These are phyloP conservation scores for Lablab purpureus DNA, from an alignment of 306 rosid species.

Conservation along the genomic window DNA sequence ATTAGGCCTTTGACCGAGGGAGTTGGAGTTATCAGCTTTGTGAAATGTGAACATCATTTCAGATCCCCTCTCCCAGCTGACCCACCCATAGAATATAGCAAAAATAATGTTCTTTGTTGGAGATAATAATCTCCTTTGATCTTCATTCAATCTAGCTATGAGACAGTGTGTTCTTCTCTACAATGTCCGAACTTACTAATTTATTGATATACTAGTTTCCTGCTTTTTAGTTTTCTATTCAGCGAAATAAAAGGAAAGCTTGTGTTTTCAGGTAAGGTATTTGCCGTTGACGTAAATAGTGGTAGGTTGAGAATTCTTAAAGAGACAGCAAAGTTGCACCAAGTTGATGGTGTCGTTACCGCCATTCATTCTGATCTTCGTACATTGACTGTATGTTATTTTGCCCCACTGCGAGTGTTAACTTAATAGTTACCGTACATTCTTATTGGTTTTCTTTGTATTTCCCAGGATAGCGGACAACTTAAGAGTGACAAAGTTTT, in stretches of 20 bases:
- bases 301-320: slow-evolving; percentile 87
- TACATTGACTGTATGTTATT: slow-evolving; percentile 60
- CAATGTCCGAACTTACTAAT: slow-evolving; percentile 26
- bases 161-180: background rate
- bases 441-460: slow-evolving; percentile 28
- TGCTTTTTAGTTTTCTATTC: background rate
- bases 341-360: slow-evolving; percentile 72
- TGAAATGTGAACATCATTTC: slow-evolving; percentile 23
- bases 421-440: no score
- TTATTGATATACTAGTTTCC: slow-evolving; percentile 15
- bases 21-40: slow-evolving; percentile 4
- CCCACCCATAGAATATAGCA: background rate
- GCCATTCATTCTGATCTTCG: slow-evolving; percentile 75
- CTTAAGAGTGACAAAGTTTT: slow-evolving; percentile 75
- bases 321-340: slow-evolving; percentile 84
- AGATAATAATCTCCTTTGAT: slow-evolving; percentile 13
- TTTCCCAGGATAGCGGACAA: slow-evolving; percentile 59
- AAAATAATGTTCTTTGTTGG: background rate
- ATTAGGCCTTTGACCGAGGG: slow-evolving; percentile 2
- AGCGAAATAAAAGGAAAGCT: slow-evolving; percentile 10
- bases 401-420: background rate
- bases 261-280: slow-evolving; percentile 68
- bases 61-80: background rate
- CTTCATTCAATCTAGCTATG: background rate
- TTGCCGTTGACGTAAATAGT: slow-evolving; percentile 74